Evolutionary conservation across 164 flowering plant genomes (phyloP).

Genomic region (Saururus chinensis): DNA sequence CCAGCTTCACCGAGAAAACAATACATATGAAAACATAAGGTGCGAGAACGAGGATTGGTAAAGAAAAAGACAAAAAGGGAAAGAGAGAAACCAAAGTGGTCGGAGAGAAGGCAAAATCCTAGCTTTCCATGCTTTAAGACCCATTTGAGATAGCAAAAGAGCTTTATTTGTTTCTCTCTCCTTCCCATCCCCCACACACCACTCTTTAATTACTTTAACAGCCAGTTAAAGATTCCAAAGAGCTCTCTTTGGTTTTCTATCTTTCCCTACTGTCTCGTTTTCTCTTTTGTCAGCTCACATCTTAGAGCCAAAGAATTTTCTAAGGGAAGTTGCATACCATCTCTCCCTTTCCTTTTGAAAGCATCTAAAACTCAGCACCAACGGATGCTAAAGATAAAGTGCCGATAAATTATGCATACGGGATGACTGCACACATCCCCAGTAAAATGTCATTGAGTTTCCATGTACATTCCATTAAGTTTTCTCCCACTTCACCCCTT

Average conservation of each 20-base stretch:
- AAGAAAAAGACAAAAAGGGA: slow-evolving; percentile 17
- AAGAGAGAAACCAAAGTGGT: neutral
- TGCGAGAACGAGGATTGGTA: slow-evolving; percentile 2
- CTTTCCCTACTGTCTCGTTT: neutral
- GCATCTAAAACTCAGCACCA: neutral
- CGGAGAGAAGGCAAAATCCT: slow-evolving; percentile 5
- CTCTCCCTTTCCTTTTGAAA: neutral
- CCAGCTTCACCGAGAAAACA: neutral
- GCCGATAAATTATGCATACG: slow-evolving; percentile 8
- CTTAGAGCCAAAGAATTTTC: slow-evolving; percentile 14
- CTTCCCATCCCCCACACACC: too few species aligned
- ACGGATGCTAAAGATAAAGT: slow-evolving; percentile 9
- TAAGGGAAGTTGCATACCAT: slow-evolving; percentile 11
- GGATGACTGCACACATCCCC: slow-evolving; percentile 21
- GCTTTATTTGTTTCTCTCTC: neutral
- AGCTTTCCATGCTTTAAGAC: slow-evolving; percentile 8
- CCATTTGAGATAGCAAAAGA: slow-evolving; percentile 7
- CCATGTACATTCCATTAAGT: neutral
- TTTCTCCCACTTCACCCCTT: neutral
- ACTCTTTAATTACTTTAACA: neutral
- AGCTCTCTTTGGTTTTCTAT: neutral
- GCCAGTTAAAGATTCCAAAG: neutral
- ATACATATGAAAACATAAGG: neutral
- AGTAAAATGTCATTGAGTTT: slow-evolving; percentile 9
- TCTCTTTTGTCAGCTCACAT: slow-evolving; percentile 1